A percentile compares a stretch with the other conserved stretches of the same genome.
Conservation (phyloP, 495 filamentous ascomycete species). For the Hypoxylon lienhwacheense region DNA sequence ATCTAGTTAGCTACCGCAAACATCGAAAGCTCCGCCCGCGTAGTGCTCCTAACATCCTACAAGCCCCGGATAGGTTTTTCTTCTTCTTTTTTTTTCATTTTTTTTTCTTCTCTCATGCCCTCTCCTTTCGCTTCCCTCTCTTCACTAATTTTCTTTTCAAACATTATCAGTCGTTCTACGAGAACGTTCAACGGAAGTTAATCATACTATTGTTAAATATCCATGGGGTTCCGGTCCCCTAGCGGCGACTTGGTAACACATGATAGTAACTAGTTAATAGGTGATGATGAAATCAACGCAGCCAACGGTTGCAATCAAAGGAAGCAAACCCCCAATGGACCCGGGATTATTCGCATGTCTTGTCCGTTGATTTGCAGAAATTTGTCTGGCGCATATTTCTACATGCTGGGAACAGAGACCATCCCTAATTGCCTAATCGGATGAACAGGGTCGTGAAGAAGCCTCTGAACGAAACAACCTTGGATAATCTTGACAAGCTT, state of each 20-base stretch:
- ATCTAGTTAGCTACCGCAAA: conserved; percentile 10
- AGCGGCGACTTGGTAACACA: conserved; percentile 30
- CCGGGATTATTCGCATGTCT: conserved; percentile 21
- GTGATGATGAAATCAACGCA: conserved; percentile 26
- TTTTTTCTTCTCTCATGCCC: no score
- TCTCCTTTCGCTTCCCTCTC: no score
- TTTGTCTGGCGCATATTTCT: conserved; percentile 29
- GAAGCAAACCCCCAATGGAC: conserved; percentile 25
- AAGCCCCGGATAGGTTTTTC: no score
- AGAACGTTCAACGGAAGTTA: neutral
- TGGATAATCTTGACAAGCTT: neutral
- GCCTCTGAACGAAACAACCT: conserved; percentile 12
- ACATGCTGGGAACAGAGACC: conserved; percentile 19
- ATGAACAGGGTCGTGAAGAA: conserved; percentile 18
- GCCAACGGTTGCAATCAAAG: conserved; percentile 30
- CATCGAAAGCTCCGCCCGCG: conserved; percentile 19
- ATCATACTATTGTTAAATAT: conserved; percentile 26
- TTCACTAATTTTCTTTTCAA: conserved; percentile 13
- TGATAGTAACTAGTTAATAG: conserved; percentile 22
- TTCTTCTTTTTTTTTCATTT: no score
- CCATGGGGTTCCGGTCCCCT: conserved; percentile 10
- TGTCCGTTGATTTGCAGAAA: conserved; percentile 23
- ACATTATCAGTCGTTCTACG: conserved; percentile 4
- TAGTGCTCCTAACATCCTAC: conserved; percentile 18
- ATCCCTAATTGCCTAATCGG: conserved; percentile 23